These are phyloP conservation scores for Thermomyces lanuginosus DNA, from an alignment of 2,329 filamentous ascomycete genomes.

Conservation along the genomic window DNA sequence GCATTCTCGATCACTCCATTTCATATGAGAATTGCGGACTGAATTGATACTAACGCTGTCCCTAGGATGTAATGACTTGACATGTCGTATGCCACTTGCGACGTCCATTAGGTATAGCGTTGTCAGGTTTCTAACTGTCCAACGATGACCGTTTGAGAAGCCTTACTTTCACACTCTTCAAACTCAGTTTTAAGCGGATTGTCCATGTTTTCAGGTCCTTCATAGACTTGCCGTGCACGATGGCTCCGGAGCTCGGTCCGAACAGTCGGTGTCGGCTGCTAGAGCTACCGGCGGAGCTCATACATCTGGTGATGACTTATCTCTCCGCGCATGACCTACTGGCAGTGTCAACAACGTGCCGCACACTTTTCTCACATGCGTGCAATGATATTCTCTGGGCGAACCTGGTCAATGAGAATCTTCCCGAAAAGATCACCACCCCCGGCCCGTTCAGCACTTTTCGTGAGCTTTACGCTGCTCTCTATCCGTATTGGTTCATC, in stretches of 20 bases:
- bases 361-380: slow-evolving; percentile 41
- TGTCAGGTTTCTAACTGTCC: neutral
- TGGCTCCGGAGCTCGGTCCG: neutral
- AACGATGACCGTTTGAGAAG: neutral
- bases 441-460: slow-evolving; percentile 48
- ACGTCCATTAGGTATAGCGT: too few species aligned
- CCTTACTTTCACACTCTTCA: neutral
- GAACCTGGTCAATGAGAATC: slow-evolving; percentile 48
- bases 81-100: too few species aligned
- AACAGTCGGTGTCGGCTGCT: slow-evolving; percentile 10
- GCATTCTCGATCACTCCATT: too few species aligned
- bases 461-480: slow-evolving; percentile 53
- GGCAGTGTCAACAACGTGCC: slow-evolving; percentile 45
- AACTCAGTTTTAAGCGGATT: too few species aligned
- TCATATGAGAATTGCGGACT: too few species aligned
- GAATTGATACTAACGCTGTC: too few species aligned
- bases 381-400: slow-evolving; percentile 58
- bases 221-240: neutral
- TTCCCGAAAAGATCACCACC: slow-evolving; percentile 42
- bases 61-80: too few species aligned
- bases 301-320: slow-evolving; percentile 53
- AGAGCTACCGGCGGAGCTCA: slow-evolving; percentile 55
- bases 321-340: slow-evolving; percentile 50
- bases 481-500: slow-evolving; percentile 75
- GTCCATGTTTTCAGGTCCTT: neutral